Evolutionary conservation across 2,329 filamentous ascomycete genomes (phyloP), one percentile per base, ranked within the genome.

Genomic region (Cytospora piceicola): DNA sequence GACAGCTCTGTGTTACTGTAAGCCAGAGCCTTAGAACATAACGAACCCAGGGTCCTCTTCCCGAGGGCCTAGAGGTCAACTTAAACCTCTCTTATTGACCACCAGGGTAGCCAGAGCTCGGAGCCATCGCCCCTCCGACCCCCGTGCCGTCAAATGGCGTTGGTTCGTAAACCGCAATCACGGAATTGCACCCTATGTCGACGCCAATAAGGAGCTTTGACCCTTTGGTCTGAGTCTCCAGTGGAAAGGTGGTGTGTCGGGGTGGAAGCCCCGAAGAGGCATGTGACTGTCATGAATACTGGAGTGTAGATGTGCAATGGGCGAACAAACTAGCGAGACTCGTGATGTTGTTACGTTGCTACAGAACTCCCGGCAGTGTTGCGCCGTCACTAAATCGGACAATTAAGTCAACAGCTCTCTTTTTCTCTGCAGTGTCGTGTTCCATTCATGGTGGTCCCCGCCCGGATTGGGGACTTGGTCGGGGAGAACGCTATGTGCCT

Each of bases 241-340:
- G 51, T 32, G 9, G 7, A 8, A 20, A 29, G 36, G 34, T 36
- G 32, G 30, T 54, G 62, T 51, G 32, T 49, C 55, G 55, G 54
- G 22, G 24, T 54, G n/a, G 15, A 27, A 32, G 20, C n/a, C 39
- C 61, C 54, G 55, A 63, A 58, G 22, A 58, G 61, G 61, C 54
- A 64, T 64, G 62, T 59, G 32, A 54, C 22, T 20, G 15, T 42
- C 22, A 22, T 4, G 5, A 39, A 36, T 22, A 8, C 29, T 36
- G 3, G 3, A 36, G 34, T 14, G 15, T 53, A 15, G 34, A 24
- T 24, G 24, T 27, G 17, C 27, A n/a, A 14, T 29, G 24, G 32
- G 51, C 54, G 54, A 58, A 5, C 9, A 36, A 36, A 15, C 34
- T 36, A 12, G 34, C 34, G 14, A 36, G 34, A 42, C 39, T 42